Conservation (phyloP, 2,329 filamentous ascomycete genomes). For the Pseudopithomyces chartarum region DNA sequence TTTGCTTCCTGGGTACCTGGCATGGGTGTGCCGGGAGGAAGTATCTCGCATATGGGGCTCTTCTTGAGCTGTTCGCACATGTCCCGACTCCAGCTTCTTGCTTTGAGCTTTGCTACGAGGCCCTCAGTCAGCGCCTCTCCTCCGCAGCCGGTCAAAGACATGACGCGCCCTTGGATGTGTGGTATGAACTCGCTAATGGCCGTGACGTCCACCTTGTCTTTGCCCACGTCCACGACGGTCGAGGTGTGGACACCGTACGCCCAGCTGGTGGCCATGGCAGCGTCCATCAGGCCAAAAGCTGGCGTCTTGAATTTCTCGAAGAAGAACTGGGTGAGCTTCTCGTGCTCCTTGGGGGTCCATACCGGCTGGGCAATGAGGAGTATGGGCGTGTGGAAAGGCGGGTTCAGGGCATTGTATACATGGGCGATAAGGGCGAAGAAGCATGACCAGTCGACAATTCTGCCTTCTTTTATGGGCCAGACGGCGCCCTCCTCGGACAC, state of each 20-base stretch:
- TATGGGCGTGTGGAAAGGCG: conserved; percentile 92
- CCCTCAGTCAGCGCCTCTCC: conserved; percentile 84
- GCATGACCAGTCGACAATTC: conserved; percentile 86
- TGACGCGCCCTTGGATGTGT: conserved; percentile 68
- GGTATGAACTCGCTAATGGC: conserved; percentile 84
- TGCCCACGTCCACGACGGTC: conserved; percentile 89
- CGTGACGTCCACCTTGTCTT: conserved; percentile 89
- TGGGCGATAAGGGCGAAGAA: conserved; percentile 94
- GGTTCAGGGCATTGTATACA: conserved; percentile 85
- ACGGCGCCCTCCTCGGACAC: conserved; percentile 87
- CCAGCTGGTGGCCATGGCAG: conserved; percentile 78
- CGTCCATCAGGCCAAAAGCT: conserved; percentile 87
- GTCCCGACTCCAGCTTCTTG: conserved; percentile 62
- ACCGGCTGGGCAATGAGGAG: conserved; percentile 86
- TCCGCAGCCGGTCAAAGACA: conserved; percentile 70
- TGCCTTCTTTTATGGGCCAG: conserved; percentile 81
- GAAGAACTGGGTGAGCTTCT: conserved; percentile 88
- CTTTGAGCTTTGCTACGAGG: conserved; percentile 68
- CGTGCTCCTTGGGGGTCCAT: conserved; percentile 87
- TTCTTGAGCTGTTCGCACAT: conserved; percentile 71
- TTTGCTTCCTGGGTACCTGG: conserved; percentile 55
- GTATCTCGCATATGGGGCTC: conserved; percentile 66
- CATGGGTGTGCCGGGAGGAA: conserved; percentile 59
- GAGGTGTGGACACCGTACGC: conserved; percentile 83
- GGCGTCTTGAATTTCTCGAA: conserved; percentile 98